Conservation (phyloP, 371 early-diverging fungal genomes). For the Mucor irregularis region DNA sequence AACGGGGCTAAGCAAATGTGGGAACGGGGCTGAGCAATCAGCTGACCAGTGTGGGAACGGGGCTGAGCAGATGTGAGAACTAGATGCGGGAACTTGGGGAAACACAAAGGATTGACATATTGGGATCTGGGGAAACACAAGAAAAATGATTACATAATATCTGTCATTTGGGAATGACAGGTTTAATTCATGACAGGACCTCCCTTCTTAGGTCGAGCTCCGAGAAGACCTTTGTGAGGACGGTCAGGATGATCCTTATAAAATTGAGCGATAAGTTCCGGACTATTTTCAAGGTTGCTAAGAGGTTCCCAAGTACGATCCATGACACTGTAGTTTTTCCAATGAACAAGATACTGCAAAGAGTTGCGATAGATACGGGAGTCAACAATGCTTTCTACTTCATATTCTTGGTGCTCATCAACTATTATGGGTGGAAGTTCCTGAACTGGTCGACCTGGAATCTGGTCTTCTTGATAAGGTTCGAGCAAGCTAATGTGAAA, state of each 20-base stretch:
- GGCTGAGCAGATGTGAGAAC: too few relatives aligned
- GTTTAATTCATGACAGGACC: conserved; percentile 1
- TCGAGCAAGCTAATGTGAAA: conserved; percentile 7
- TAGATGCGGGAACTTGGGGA: too few relatives aligned
- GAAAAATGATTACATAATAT: too few relatives aligned
- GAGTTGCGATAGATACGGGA: neutral
- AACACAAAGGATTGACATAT: too few relatives aligned
- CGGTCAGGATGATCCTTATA: conserved; percentile 3
- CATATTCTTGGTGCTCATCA: conserved; percentile 5
- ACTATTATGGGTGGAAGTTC: conserved; percentile 1
- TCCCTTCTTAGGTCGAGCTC: conserved; percentile 13
- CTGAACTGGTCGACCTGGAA: neutral
- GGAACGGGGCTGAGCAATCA: too few relatives aligned
- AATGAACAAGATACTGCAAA: conserved; percentile 7
- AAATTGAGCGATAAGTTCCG: neutral
- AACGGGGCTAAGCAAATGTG: too few relatives aligned
- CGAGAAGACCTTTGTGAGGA: neutral
- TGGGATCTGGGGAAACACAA: too few relatives aligned
- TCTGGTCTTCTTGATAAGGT: neutral
- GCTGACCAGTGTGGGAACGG: too few relatives aligned
- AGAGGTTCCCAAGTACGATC: conserved; percentile 21
- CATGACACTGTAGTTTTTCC: conserved; percentile 1
- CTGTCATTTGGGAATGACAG: too few relatives aligned
- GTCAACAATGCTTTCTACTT: conserved; percentile 2
- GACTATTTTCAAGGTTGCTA: neutral